Base-by-base conservation (phyloP, 257 asterid genomes). In the Petunia secreta region DNA sequence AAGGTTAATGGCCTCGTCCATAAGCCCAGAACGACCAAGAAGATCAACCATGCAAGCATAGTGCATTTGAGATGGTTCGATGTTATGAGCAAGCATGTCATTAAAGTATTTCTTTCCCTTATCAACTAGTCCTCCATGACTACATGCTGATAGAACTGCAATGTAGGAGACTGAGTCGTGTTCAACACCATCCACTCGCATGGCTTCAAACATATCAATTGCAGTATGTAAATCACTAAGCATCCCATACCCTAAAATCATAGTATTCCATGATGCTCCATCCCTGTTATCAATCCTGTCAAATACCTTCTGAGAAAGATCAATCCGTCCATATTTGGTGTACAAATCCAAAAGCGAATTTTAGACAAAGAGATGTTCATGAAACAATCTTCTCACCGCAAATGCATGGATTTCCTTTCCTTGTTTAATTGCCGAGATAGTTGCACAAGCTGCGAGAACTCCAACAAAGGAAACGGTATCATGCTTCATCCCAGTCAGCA, bases 41-140 rank as follows among this genome's bases (percentile, higher is more conserved):
- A 93, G 91, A 82, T 93, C 95, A 73, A 93, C 95, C 94, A 93
- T 91, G 87, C 96, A 90, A 13, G 97, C 94, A 41, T 93, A 93
- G 60, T 93, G 98, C 90, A 82, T 89, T n/a, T 89, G 92, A 0
- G 94, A 84, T 37, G 95, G 95, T n/a, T 86, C 75, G 69, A 93
- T 83, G 53, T 84, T 81, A 34, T 15, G 83, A 63, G 84, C 90
- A 85, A 87, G 53, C 97, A 93, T 89, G 68, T 86, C 90, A 40
- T 75, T 81, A 37, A 93, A 91, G 84, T 86, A 86, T 68, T 25
- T 62, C 81, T 84, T 85, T 2, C 95, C 97, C 80, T 83, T 55
- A 16, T 83, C 89, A 37, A 93, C 91, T 55, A 90, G 55, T 44
- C 98, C 98, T 9, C 89, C 92, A 10, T 91, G 98, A 81, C 94